A percentile compares a stretch with the other conserved stretches of the same genome.
phyloP scores from a whole-genome alignment of 1,284 basidiomycete genomes.

The Sanghuangporus weigelae region DNA sequence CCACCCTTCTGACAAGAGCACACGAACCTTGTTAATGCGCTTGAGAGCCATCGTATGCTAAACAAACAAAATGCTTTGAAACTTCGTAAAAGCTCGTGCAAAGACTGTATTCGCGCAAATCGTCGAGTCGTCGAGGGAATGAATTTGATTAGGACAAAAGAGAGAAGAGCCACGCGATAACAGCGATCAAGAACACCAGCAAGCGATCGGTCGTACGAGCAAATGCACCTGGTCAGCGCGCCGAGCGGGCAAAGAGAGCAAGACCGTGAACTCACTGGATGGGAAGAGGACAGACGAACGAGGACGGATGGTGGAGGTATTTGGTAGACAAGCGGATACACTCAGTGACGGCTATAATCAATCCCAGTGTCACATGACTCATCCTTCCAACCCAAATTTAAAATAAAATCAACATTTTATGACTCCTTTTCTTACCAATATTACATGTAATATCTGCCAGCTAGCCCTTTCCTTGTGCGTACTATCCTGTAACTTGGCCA shows the following conservation, averaged over 20 bases:
- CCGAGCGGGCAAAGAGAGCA: not conserved
- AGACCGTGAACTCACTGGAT: constrained; percentile 7
- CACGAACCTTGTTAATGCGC: constrained; percentile 95
- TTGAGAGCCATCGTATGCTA: constrained; percentile 78
- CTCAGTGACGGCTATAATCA: not conserved
- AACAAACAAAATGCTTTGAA: constrained; percentile 15
- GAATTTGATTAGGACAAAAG: not conserved
- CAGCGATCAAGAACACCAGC: not conserved
- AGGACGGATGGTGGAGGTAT: constrained; percentile 14
- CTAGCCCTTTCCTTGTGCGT: no score
- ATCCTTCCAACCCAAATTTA: not conserved
- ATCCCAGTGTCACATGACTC: constrained; percentile 7
- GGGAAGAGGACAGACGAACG: not conserved
- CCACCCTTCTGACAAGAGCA: not conserved
- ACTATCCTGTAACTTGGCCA: no score
- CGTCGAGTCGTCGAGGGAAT: constrained; percentile 3
- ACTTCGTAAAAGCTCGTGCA: constrained; percentile 25
- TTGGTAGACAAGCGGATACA: constrained; percentile 1
- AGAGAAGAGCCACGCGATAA: constrained; percentile 2
- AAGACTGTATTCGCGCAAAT: not conserved
- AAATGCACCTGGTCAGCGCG: not conserved
- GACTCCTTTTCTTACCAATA: no score
- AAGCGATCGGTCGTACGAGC: not conserved
- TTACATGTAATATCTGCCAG: no score
- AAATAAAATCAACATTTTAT: not conserved